Evolutionary conservation across 2,329 filamentous ascomycete genomes (phyloP), one percentile per base, ranked within the genome.

Genomic region (Xylariales sp.): DNA sequence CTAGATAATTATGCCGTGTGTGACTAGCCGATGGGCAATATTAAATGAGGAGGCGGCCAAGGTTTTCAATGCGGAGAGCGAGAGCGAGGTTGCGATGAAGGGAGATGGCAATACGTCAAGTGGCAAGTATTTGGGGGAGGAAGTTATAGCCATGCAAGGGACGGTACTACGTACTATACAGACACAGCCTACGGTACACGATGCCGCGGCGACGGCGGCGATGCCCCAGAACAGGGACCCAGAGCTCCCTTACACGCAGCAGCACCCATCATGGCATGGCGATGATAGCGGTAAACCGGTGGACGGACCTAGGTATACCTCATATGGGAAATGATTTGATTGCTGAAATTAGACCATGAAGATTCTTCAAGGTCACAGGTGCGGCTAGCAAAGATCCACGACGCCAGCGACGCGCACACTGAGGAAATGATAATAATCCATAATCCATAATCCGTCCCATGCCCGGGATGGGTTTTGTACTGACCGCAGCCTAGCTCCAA

Each of bases 111-210:
- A 53, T 43, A 7, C 60, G 39, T 64, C 55, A 30, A 69, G 50
- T 57, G 64, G 49, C 43, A 64, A 43, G 49, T 14, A 54, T 34
- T 64, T 64, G 64, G 67, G 61, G 64, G 48, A 64, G 12, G 45
- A 65, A 41, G 62, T 61, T 62, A 58, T 61, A 68, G 50, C 5
- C 52, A 12, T n/a, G 23, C 30, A 23, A 36, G 14, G n/a, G 6
- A 46, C 14, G 48, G 30, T 28, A 34, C 56, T 43, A 55, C 36
- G 12, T 8, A 9, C 36, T 39, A 39, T 10, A 23, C 23, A 23
- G 41, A 34, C 30, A 9, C 9, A 49, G 54, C 30, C 30, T 65
- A 63, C 54, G 23, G 23, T 23, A 23, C 23, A 45, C 57, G 39
- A 62, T 62, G 30, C n/a, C 34, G 16, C 45, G 34, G 58, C 30